These are phyloP conservation scores for Beauveria medogensis DNA, from an alignment of 2,329 filamentous ascomycete species.

Conservation along the genomic window DNA sequence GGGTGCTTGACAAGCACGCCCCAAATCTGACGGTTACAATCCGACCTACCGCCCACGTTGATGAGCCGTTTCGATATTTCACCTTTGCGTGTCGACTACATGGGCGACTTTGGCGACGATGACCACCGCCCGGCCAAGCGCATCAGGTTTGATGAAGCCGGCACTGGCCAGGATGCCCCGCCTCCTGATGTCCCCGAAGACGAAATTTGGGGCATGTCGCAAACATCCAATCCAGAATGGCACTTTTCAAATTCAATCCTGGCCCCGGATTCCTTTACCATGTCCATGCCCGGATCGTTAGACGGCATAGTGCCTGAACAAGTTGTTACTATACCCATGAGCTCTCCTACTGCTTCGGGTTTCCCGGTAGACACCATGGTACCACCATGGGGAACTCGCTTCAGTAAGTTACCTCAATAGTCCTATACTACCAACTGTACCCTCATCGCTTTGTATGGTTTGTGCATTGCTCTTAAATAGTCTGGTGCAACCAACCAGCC, in stretches of 20 bases:
- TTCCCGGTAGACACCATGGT: neutral
- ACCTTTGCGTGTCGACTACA: neutral
- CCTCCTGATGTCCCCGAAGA: neutral
- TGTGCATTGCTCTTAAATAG: too few relatives aligned
- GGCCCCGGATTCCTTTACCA: neutral
- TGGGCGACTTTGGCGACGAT: conserved; percentile 5
- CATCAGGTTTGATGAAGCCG: conserved; percentile 13
- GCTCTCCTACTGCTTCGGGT: neutral
- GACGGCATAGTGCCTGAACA: neutral
- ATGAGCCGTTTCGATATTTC: neutral
- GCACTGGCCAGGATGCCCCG: too few relatives aligned
- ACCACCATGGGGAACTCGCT: neutral
- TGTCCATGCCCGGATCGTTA: neutral
- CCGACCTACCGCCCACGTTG: neutral
- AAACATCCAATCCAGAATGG: neutral
- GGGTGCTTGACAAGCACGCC: neutral
- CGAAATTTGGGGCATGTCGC: neutral
- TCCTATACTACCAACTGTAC: too few relatives aligned
- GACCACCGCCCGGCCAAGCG: conserved; percentile 12
- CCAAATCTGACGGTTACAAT: neutral
- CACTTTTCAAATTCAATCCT: neutral
- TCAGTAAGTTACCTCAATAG: too few relatives aligned
- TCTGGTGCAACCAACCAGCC: neutral
- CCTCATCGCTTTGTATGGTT: too few relatives aligned
- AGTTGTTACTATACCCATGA: neutral